Evolutionary conservation across 768 basidiomycete genomes (phyloP).

Genomic region (Chlorophyllum brunneum): DNA sequence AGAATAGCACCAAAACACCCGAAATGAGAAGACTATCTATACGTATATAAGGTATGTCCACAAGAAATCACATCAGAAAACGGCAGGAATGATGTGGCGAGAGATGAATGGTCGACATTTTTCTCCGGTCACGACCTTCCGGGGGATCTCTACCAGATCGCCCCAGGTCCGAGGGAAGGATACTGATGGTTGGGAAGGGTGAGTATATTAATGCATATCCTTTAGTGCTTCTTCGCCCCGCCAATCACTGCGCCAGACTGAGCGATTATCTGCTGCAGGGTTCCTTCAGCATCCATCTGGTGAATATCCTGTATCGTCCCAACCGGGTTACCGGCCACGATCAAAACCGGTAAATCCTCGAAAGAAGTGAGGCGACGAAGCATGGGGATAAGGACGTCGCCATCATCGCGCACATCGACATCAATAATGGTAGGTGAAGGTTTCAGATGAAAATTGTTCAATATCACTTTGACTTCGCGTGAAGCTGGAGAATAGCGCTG

Average conservation of each 20-base stretch:
- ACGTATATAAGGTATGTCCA: no score
- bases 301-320: conserved; percentile 51
- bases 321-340: conserved; percentile 61
- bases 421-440: conserved; percentile 69
- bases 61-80: no score
- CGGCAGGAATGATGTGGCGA: no score
- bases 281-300: conserved; percentile 43
- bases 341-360: conserved; percentile 57
- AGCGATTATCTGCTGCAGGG: conserved; percentile 45
- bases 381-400: conserved; percentile 56
- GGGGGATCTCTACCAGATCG: no score
- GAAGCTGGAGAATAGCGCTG: conserved; percentile 63
- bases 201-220: conserved; percentile 11
- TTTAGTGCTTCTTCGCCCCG: conserved; percentile 50
- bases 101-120: no score
- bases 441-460: conserved; percentile 50
- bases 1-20: no score
- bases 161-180: background rate
- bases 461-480: conserved; percentile 60
- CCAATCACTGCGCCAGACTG: conserved; percentile 57
- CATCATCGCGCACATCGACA: conserved; percentile 71
- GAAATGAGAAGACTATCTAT: no score
- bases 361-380: conserved; percentile 56
- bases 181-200: background rate
- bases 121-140: no score